Conservation (phyloP, 768 basidiomycete species). For the Lactarius vividus region DNA sequence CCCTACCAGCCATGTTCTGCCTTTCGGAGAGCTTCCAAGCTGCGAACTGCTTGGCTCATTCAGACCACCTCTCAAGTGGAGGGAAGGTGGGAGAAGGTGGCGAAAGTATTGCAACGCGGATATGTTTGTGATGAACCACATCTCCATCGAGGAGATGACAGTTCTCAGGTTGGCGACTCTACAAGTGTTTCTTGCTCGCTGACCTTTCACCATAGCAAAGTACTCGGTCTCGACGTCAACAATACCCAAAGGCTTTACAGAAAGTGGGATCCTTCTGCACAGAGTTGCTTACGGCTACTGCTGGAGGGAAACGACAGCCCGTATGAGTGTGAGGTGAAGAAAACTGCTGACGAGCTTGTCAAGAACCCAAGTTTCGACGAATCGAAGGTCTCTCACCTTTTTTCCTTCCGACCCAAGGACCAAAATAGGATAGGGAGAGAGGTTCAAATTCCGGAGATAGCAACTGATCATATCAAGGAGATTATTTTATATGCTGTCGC, state of each 20-base stretch:
- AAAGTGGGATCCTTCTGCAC: background rate
- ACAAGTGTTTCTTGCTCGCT: too few species aligned
- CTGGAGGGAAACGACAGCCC: too few species aligned
- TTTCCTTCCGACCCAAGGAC: background rate
- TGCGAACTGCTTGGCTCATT: too few species aligned
- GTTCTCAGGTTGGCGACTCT: too few species aligned
- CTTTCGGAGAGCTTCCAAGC: too few species aligned
- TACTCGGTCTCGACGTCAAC: background rate
- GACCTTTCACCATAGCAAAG: background rate
- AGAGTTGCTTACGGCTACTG: background rate
- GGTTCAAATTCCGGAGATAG: background rate
- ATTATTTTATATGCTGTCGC: background rate
- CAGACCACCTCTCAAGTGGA: too few species aligned
- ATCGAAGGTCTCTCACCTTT: background rate
- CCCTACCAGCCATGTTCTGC: accelerated
- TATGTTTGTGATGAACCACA: too few species aligned
- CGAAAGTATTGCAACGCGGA: too few species aligned
- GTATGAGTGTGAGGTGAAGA: background rate
- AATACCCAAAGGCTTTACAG: background rate
- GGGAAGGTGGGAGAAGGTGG: too few species aligned
- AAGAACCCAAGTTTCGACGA: background rate
- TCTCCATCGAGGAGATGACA: too few species aligned
- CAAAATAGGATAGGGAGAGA: background rate
- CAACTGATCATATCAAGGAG: background rate
- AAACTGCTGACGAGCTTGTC: background rate